phyloP scores from a whole-genome alignment of 2,329 filamentous ascomycete genomes.

The Immersiporthe knoxdaviesiana region DNA sequence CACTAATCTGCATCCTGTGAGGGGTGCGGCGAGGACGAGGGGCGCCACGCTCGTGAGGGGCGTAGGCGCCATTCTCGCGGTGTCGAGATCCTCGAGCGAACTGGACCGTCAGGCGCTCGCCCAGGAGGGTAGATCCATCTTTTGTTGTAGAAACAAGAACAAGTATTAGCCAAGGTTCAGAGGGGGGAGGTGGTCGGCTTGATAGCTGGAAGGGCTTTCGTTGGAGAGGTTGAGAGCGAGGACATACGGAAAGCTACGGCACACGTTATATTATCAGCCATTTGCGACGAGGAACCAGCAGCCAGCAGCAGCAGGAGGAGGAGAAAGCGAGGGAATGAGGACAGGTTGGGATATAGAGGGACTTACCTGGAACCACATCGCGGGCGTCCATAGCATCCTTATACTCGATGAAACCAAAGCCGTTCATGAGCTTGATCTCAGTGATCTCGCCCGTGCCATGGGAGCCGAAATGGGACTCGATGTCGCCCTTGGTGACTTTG shows the following conservation, averaged over 20 bases:
- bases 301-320: conserved; percentile 14
- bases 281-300: conserved; percentile 31
- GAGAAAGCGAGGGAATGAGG: conserved; percentile 32
- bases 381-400: conserved; percentile 98
- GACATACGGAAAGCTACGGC: conserved; percentile 65
- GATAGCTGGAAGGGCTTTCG: conserved; percentile 38
- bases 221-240: conserved; percentile 26
- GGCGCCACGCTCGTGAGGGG: conserved; percentile 59
- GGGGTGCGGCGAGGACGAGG: conserved; percentile 89
- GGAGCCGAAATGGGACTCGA: conserved; percentile 92
- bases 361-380: conserved; percentile 95
- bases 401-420: conserved; percentile 99
- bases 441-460: conserved; percentile 97
- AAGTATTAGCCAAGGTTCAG: conserved; percentile 43
- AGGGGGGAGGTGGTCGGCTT: conserved; percentile 34
- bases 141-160: conserved; percentile 36
- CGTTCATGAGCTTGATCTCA: conserved; percentile 99
- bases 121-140: conserved; percentile 99
- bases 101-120: conserved; percentile 94
- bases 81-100: conserved; percentile 85
- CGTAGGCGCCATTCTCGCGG: conserved; percentile 51
- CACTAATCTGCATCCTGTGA: conserved; percentile 96
- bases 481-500: conserved; percentile 92
- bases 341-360: conserved; percentile 29
- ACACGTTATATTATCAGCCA: conserved; percentile 35